A percentile compares a stretch with the other conserved stretches of the same genome.
Conservation (phyloP, 169 alveolate genomes). For the Plasmodium cynomolgi region DNA sequence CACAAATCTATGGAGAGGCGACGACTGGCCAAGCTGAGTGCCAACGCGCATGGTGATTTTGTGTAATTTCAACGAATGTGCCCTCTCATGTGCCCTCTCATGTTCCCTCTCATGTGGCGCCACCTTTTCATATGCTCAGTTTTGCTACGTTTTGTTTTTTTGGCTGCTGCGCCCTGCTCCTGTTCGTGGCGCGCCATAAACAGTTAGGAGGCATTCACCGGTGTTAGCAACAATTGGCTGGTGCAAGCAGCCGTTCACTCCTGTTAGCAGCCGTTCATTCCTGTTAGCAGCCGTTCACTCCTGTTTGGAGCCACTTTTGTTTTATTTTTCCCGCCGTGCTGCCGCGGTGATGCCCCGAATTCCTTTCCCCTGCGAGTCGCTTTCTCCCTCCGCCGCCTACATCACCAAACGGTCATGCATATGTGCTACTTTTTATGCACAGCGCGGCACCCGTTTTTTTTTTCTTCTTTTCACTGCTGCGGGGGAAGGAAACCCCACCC, state of each 20-base stretch:
- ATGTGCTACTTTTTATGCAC: background rate
- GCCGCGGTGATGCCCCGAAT: background rate
- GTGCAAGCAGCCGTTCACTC: background rate
- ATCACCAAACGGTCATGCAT: background rate
- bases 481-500: background rate
- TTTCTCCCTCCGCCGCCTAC: too few relatives aligned
- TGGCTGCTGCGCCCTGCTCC: background rate
- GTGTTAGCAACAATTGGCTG: background rate
- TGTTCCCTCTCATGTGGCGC: background rate
- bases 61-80: background rate
- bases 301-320: too few relatives aligned
- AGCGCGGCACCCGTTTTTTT: background rate
- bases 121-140: background rate
- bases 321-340: background rate
- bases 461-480: background rate
- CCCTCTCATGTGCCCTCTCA: background rate
- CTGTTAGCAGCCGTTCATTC: too few relatives aligned
- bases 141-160: background rate
- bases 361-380: too few relatives aligned
- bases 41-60: background rate
- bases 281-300: background rate
- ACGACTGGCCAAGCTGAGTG: background rate
- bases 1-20: background rate
- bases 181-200: background rate
- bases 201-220: background rate